Evolutionary conservation across 2,329 filamentous ascomycete genomes (phyloP).

Genomic region (Paraconiothyrium brasiliense): DNA sequence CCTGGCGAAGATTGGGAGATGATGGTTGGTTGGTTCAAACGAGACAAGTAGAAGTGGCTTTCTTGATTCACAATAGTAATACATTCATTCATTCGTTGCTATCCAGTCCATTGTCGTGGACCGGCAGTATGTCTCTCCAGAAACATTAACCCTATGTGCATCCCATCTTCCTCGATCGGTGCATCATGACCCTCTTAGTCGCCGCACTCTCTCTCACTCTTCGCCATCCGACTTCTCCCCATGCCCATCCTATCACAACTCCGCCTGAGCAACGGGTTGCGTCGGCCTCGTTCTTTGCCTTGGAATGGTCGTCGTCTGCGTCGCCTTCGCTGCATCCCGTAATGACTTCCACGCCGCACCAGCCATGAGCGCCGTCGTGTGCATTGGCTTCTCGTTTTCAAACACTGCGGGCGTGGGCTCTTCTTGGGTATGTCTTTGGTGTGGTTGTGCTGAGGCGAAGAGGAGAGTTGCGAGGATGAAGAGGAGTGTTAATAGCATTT

Average conservation of each 20-base stretch:
- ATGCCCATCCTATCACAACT: background rate
- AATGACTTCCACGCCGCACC: constrained; percentile 22
- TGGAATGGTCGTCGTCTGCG: constrained; percentile 3
- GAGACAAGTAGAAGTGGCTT: background rate
- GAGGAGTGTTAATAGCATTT: constrained; percentile 6
- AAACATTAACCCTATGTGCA: too few relatives aligned
- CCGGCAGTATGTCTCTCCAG: too few relatives aligned
- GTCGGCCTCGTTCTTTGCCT: constrained; percentile 12
- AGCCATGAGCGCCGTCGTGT: constrained; percentile 28
- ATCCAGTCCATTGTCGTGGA: too few relatives aligned
- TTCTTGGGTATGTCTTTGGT: background rate
- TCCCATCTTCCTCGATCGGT: too few relatives aligned
- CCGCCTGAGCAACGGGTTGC: constrained; percentile 4
- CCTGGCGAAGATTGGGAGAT: too few relatives aligned
- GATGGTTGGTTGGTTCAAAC: too few relatives aligned
- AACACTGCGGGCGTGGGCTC: constrained; percentile 1
- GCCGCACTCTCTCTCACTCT: background rate
- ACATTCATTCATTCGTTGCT: background rate
- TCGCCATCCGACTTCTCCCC: background rate
- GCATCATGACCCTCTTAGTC: too few relatives aligned
- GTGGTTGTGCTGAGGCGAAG: constrained; percentile 16
- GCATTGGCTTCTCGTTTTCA: constrained; percentile 24
- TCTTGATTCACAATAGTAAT: background rate
- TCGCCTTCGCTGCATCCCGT: background rate
- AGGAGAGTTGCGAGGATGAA: constrained; percentile 6